phyloP scores from a whole-genome alignment of 345 rosid genomes.

The Adansonia digitata region DNA sequence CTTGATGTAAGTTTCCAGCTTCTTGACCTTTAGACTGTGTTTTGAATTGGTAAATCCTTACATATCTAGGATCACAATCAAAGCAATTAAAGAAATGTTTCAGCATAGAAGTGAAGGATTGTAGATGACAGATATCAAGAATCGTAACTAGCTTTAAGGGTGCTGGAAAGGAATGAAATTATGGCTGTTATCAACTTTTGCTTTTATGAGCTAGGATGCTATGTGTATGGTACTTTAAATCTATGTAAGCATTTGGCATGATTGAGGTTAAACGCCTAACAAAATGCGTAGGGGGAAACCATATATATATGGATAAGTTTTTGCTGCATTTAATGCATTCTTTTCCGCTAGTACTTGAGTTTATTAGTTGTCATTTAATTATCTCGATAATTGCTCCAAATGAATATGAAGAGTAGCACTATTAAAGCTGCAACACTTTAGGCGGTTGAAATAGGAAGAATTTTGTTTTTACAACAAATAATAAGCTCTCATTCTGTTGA shows the following conservation, averaged over 20 bases:
- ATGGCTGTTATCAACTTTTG: background rate
- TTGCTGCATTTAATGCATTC: background rate
- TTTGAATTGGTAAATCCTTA: background rate
- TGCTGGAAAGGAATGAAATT: background rate
- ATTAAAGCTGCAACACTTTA: background rate
- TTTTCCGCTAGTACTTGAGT: background rate
- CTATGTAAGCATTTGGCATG: background rate
- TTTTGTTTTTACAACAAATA: background rate
- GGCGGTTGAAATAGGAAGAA: background rate
- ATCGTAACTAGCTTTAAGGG: background rate
- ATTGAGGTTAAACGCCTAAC: background rate
- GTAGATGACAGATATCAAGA: background rate
- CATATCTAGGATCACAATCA: background rate
- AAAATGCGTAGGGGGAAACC: background rate
- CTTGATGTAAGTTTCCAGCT: constrained; percentile 51
- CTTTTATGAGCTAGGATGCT: background rate
- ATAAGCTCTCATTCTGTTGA: background rate
- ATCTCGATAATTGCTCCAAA: background rate
- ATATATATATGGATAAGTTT: background rate
- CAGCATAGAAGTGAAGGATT: background rate
- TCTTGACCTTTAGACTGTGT: background rate
- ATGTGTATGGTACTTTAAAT: too few species aligned
- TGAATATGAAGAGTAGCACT: background rate
- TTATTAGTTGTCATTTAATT: background rate
- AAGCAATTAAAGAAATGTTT: background rate